phyloP scores from a whole-genome alignment of 2,329 filamentous ascomycete species.

The Apiospora marii region DNA sequence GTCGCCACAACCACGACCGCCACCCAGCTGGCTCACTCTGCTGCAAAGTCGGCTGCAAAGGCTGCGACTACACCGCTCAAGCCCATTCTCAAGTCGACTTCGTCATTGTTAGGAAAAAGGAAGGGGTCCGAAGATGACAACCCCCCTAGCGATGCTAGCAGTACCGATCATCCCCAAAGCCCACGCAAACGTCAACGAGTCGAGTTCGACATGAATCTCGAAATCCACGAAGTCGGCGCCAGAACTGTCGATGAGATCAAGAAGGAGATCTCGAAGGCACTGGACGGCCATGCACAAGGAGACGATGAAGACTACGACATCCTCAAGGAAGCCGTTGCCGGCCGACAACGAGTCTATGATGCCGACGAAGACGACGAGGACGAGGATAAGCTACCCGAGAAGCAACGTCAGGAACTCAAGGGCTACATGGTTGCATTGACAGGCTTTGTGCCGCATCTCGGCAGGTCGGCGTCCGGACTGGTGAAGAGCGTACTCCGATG shows the following conservation, averaged over 20 bases:
- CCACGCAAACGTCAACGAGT: conserved; percentile 64
- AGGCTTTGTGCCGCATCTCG: conserved; percentile 66
- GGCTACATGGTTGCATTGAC: conserved; percentile 70
- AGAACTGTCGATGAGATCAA: conserved; percentile 64
- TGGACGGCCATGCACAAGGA: conserved; percentile 64
- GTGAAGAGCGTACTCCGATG: conserved; percentile 66
- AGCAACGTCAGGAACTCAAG: conserved; percentile 60
- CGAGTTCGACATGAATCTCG: conserved; percentile 65
- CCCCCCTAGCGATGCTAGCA: conserved; percentile 46
- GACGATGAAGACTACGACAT: conserved; percentile 68
- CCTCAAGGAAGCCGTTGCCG: conserved; percentile 66
- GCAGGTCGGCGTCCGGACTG: conserved; percentile 65
- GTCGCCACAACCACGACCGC: conserved; percentile 32
- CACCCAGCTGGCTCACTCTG: conserved; percentile 36
- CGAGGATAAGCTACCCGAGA: conserved; percentile 46
- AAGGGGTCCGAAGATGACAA: conserved; percentile 53
- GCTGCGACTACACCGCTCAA: conserved; percentile 51
- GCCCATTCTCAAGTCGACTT: conserved; percentile 59
- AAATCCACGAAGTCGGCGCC: conserved; percentile 61
- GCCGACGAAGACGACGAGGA: conserved; percentile 56
- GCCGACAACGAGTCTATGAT: conserved; percentile 54
- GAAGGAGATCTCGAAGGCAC: conserved; percentile 59
- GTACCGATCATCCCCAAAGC: conserved; percentile 48
- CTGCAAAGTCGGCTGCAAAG: conserved; percentile 33
- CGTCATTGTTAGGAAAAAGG: conserved; percentile 53